Base-by-base conservation (phyloP, 2,329 filamentous ascomycete genomes). In the Helotiales sp. region DNA sequence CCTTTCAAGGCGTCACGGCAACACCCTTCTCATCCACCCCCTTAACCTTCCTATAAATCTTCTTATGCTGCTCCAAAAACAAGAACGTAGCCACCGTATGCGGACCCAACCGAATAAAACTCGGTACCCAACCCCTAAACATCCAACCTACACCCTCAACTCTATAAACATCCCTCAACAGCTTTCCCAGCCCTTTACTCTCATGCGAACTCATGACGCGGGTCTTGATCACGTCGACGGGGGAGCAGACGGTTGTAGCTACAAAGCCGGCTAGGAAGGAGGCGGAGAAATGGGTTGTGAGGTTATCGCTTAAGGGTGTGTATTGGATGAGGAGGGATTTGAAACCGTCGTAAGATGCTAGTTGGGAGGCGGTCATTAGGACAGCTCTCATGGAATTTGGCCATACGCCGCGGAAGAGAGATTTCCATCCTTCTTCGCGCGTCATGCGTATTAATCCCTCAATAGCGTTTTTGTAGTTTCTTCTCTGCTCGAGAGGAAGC, bases 101-200 rank as follows among this genome's bases (percentile, higher is more conserved):
- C 79, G 85, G 85, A 68, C 85, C 85, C 50, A 88, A 74, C 58
- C 85, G 75, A 62, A 87, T 76, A 70, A 88, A 88, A 66, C 83
- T 85, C n/a, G 91, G 91, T 47, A 93, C 85, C 90, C 91, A 96
- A 60, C 91, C 91, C 73, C 90, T 90, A 75, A 96, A 96, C 82
- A 93, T 87, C 91, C 91, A 96, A 44, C 81, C 75, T 50, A 90
- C 72, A 1, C 91, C 91, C 70, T 96, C 90, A 17, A 82, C 76
- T 54, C 78, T 81, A 63, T 86, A 89, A 30, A 93, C 86, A 44
- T 90, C 85, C 40, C 77, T 75, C 54, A 96, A 74, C 22, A 92
- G 72, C 55, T 76, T 77, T 2, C 82, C 63, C 29, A 95, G 74
- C 25, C 81, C 78, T 63, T 82, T 68, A 33, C 73, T 74, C 62